Base-by-base conservation (phyloP, 2,329 filamentous ascomycete species). In the Monosporascus sp. region DNA sequence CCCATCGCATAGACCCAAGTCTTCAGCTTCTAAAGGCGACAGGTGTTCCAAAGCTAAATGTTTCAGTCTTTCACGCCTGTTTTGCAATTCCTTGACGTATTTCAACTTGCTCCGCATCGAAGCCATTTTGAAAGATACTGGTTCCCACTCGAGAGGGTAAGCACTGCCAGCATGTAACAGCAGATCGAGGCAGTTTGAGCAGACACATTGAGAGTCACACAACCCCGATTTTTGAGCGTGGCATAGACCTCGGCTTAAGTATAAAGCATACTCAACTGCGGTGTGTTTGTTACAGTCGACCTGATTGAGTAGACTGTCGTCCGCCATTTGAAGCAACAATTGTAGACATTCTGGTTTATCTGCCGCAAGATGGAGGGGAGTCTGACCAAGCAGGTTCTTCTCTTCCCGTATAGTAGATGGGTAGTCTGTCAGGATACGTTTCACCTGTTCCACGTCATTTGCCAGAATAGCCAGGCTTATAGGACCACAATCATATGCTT, bases 221-320 rank as follows among this genome's bases (percentile, higher is more conserved):
- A 46, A 46, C 8, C 2, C 25, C 5, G 14, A 46, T 17, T 31
- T 5, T 7, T 31, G 24, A 46, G 22, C 24, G 43, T 15, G 7
- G 43, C 43, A 46, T 3, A 46, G 24, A 17, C 2, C 1, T 17
- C 25, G 22, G 17, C 43, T 46, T 1, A 17, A n/a, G 17, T 8
- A 2, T 25, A 46, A 17, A 7, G 43, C 43, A 27, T 25, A 27
- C 7, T 11, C 22, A 8, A 22, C 43, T 18, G 43, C 22, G n/a
- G 24, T 4, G 1, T 17, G 1, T 7, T 24, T 3, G 6, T 2
- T 0, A 3, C 0, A 3, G 17, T 46, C 43, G 6, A 17, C 7
- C 1, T 7, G 3, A n/a, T 46, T 46, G 11, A 46, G 43, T 27
- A 46, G 14, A 8, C 1, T 27, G n/a, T 46, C 43, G 43, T 46